Evolutionary conservation across 805 yeast species (phyloP).

Genomic region (Priceomyces fermenticarens): DNA sequence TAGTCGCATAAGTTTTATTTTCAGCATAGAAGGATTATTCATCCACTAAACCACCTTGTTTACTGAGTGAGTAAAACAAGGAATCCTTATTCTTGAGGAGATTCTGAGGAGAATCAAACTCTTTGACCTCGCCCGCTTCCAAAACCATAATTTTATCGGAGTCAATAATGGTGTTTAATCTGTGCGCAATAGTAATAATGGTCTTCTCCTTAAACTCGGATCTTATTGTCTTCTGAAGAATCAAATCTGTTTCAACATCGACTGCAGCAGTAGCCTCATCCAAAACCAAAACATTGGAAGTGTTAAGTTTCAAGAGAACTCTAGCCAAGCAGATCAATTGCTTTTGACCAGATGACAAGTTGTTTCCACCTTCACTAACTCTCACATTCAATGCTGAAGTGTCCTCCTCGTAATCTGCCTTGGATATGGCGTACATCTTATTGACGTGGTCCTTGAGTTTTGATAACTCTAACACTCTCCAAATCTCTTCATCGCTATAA

Average conservation of each 20-base stretch:
- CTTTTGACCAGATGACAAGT: conserved; percentile 52
- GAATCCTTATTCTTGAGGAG: conserved; percentile 65
- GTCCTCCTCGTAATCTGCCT: conserved; percentile 19
- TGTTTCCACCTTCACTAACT: conserved; percentile 44
- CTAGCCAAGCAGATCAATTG: conserved; percentile 74
- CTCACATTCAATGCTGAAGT: conserved; percentile 30
- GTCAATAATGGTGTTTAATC: conserved; percentile 79
- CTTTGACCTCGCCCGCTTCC: conserved; percentile 72
- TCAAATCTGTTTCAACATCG: conserved; percentile 78
- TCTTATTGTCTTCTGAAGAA: conserved; percentile 76
- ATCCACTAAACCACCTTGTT: conserved; percentile 68
- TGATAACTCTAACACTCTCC: conserved; percentile 42
- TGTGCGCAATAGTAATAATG: conserved; percentile 80
- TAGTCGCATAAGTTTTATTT: background rate
- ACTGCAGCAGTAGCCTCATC: conserved; percentile 92
- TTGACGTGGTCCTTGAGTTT: conserved; percentile 40
- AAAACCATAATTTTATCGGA: conserved; percentile 74
- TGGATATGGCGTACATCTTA: conserved; percentile 33
- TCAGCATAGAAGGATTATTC: conserved; percentile 7
- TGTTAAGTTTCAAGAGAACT: conserved; percentile 64
- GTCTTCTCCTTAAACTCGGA: conserved; percentile 73
- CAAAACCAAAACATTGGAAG: conserved; percentile 56
- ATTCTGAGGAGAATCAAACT: conserved; percentile 68
- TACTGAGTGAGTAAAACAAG: conserved; percentile 74
- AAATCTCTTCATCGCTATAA: conserved; percentile 35